These are phyloP conservation scores for Chrysoporthe puriensis DNA, from an alignment of 2,329 filamentous ascomycete species.

Conservation along the genomic window DNA sequence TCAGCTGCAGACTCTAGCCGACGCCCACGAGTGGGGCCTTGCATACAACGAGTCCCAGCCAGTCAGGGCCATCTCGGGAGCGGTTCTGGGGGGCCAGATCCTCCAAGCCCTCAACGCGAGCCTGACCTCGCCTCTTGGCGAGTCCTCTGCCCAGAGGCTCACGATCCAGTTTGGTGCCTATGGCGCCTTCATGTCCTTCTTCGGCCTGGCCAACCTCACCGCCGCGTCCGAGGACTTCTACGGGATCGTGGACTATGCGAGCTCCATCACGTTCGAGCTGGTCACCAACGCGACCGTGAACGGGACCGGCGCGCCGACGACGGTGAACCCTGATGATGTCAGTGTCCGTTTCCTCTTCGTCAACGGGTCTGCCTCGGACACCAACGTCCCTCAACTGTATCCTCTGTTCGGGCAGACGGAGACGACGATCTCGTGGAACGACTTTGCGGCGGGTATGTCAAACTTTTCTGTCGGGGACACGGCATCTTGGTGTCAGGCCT, in stretches of 20 bases:
- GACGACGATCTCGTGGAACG: constrained; percentile 65
- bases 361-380: constrained; percentile 57
- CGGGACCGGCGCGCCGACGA: constrained; percentile 41
- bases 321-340: constrained; percentile 45
- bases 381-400: constrained; percentile 55
- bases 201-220: constrained; percentile 59
- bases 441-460: constrained; percentile 66
- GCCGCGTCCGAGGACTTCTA: constrained; percentile 65
- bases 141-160: constrained; percentile 44
- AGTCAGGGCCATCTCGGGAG: constrained; percentile 60
- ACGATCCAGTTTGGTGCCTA: constrained; percentile 65
- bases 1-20: constrained; percentile 74
- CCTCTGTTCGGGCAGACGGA: constrained; percentile 63
- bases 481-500: constrained; percentile 72
- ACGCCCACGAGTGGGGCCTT: constrained; percentile 79
- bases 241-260: constrained; percentile 82
- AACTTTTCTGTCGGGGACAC: constrained; percentile 70
- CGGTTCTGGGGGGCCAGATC: constrained; percentile 60
- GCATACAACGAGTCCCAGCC: constrained; percentile 79
- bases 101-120: constrained; percentile 56
- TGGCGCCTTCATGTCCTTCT: constrained; percentile 65
- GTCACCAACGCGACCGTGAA: constrained; percentile 56
- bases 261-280: constrained; percentile 78
- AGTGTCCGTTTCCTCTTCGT: constrained; percentile 64
- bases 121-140: constrained; percentile 42